A percentile compares a stretch with the other conserved stretches of the same genome.
Evolutionary conservation across 331 rosid species (phyloP).

Genomic region (Dryas integrifolia): DNA sequence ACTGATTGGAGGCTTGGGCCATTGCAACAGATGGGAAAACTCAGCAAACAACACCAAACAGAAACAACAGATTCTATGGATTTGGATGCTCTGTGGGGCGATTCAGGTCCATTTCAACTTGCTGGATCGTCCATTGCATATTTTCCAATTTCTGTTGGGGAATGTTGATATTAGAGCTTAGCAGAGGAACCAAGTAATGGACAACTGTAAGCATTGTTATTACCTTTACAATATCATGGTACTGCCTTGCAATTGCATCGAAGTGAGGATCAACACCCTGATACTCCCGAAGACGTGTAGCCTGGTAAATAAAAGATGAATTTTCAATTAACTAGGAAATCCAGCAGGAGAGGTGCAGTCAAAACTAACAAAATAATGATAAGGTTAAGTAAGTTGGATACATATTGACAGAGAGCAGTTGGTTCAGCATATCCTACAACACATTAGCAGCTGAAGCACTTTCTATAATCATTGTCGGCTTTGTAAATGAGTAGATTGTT

Average conservation of each 20-base stretch:
- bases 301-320: conserved; percentile 41
- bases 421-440: not conserved
- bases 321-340: not conserved
- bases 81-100: conserved; percentile 62
- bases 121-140: conserved; percentile 96
- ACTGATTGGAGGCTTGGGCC: not conserved
- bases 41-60: not conserved
- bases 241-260: conserved; percentile 86
- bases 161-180: not conserved
- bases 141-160: conserved; percentile 77
- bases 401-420: not conserved
- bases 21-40: not conserved
- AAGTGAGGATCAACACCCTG: conserved; percentile 97
- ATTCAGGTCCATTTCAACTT: conserved; percentile 88
- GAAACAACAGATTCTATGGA: conserved; percentile 29
- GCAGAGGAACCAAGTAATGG: not conserved
- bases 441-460: not conserved
- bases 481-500: too few relatives aligned
- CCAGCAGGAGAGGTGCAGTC: not conserved
- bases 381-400: not conserved
- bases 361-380: not conserved
- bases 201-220: not conserved
- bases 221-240: conserved; percentile 85
- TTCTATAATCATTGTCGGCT: not conserved
- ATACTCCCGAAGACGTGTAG: conserved; percentile 87